Base-by-base conservation (phyloP, 805 yeast species). In the Candida coleopterorum region DNA sequence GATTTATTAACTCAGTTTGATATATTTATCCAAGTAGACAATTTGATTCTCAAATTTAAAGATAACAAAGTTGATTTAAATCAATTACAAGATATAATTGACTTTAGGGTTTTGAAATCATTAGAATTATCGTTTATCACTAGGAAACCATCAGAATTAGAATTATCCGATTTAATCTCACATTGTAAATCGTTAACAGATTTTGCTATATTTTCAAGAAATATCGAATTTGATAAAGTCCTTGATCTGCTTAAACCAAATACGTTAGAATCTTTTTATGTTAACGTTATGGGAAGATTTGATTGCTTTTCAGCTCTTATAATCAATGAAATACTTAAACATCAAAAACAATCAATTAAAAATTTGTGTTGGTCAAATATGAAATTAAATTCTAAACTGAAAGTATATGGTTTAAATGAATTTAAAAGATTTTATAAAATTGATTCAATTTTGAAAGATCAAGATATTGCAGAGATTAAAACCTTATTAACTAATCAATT, bases 221-320 rank as follows among this genome's bases (percentile, higher is more conserved):
- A 38, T 17, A 35, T 38, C 11, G 27, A 38, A 22, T 38, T 38
- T 26, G 38, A 34, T 20, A 38, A 38, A 18, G 8, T 38, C 4
- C 21, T 38, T 14, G 17, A 29, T 12, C 12, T 6, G 18, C 18
- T 38, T 6, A 15, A 15, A 9, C 17, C 34, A n/a, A 29, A 38
- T 18, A 23, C 24, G 11, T 14, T 38, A 5, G 21, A 15, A 17
- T 20, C 31, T 6, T 35, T 38, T 17, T 38, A 38, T 24, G 22
- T 38, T 11, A 38, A 38, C 18, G 34, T 38, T 3, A 10, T 33
- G 25, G 36, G 36, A 9, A 14, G 36, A n/a, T 29, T 24, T 30
- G 31, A 29, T 17, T 25, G 21, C 3, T 27, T 26, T 29, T 32
- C 21, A 24, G 31, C 32, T 10, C 11, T 28, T 4, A 24, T 27